These are phyloP conservation scores for Quercus alba DNA, from an alignment of 306 rosid genomes.

Conservation along the genomic window DNA sequence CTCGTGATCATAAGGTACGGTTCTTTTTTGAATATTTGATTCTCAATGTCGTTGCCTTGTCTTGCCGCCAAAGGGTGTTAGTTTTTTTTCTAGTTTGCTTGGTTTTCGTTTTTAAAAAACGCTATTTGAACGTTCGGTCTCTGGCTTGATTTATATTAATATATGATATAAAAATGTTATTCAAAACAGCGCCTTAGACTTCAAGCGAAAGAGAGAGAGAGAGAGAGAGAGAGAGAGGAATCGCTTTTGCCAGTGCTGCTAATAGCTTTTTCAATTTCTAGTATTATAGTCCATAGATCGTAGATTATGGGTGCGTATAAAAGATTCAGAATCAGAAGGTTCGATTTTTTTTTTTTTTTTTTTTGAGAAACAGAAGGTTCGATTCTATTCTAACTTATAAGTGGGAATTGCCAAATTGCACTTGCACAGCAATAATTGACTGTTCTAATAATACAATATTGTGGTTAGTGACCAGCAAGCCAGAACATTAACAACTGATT, in stretches of 20 bases:
- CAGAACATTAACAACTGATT: not conserved
- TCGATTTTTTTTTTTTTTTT: not conserved
- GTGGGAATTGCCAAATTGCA: not conserved
- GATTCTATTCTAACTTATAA: not conserved
- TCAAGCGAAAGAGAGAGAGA: too few species aligned
- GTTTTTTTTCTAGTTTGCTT: not conserved
- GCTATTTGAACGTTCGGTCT: not conserved
- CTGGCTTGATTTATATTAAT: not conserved
- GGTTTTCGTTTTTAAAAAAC: not conserved
- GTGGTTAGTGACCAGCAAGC: not conserved
- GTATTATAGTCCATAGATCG: not conserved
- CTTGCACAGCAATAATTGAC: too few species aligned
- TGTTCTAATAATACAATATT: not conserved
- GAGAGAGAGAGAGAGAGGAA: too few species aligned
- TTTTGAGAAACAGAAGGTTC: not conserved
- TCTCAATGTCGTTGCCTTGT: too few species aligned
- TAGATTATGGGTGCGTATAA: not conserved
- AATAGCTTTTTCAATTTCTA: not conserved
- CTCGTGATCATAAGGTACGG: conserved; percentile 78
- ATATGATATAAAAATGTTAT: not conserved
- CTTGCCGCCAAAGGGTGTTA: too few species aligned
- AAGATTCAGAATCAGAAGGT: not conserved
- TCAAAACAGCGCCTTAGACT: too few species aligned
- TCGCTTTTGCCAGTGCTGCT: not conserved
- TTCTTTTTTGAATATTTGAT: not conserved